Conservation (phyloP, 352 stramenopile genomes). For the Blastocystis sp. region DNA sequence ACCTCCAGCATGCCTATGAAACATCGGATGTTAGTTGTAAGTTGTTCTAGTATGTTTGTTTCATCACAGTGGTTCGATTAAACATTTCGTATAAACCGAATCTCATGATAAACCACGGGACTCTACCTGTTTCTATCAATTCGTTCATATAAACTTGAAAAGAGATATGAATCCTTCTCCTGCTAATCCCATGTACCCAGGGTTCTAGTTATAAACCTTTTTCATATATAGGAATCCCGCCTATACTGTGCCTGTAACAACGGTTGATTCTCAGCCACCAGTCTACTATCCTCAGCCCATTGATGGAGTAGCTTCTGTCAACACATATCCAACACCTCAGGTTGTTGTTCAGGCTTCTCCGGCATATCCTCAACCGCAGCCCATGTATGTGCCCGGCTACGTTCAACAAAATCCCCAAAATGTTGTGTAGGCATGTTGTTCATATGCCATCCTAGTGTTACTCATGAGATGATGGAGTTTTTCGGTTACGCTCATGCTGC, state of each 20-base stretch:
- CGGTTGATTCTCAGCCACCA: background rate
- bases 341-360: no score
- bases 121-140: no score
- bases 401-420: background rate
- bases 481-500: slow-evolving; percentile 3
- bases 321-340: no score
- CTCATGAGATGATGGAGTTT: background rate
- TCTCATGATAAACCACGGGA: no score
- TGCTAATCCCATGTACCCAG: no score
- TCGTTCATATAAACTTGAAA: no score
- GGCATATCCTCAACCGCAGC: background rate
- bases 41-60: background rate
- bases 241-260: no score
- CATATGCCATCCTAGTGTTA: background rate
- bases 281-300: background rate
- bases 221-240: no score
- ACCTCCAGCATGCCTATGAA: background rate
- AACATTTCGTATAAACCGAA: background rate
- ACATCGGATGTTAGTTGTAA: background rate
- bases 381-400: background rate
- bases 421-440: background rate
- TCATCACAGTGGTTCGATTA: no score
- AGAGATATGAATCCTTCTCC: no score
- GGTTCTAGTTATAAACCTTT: no score
- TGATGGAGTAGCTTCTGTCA: no score